These are phyloP conservation scores for Artomyces pyxidatus DNA, from an alignment of 768 basidiomycete genomes.

Conservation along the genomic window DNA sequence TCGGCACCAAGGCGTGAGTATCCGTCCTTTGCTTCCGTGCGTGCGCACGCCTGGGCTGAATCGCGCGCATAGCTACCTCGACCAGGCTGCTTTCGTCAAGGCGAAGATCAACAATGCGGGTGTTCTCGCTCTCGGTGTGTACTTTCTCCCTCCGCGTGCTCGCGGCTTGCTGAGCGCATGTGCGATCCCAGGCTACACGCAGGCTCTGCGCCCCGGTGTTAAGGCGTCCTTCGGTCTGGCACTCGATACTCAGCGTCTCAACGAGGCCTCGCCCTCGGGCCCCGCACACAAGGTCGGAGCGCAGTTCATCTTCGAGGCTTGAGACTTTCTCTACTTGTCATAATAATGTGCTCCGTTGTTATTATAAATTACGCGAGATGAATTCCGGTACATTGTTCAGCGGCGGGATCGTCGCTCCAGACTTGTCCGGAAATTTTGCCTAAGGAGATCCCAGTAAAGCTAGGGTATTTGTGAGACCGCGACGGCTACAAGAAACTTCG, in stretches of 20 bases:
- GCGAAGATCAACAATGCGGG: constrained; percentile 98
- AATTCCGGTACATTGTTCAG: too few relatives aligned
- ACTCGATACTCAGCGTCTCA: constrained; percentile 88
- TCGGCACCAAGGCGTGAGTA: constrained; percentile 89
- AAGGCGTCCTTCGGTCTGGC: constrained; percentile 91
- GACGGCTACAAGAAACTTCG: too few relatives aligned
- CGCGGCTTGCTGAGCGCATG: constrained; percentile 11
- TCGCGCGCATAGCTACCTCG: constrained; percentile 51
- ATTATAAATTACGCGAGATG: too few relatives aligned
- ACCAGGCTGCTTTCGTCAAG: constrained; percentile 88
- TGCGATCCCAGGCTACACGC: constrained; percentile 64
- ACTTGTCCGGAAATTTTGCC: too few relatives aligned
- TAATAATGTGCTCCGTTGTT: too few relatives aligned
- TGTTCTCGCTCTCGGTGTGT: constrained; percentile 73
- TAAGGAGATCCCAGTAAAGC: too few relatives aligned
- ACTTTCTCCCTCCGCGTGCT: not conserved
- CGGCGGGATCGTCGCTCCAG: too few relatives aligned
- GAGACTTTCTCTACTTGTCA: too few relatives aligned
- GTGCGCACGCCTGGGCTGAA: not conserved
- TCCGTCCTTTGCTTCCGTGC: not conserved
- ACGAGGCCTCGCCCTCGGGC: constrained; percentile 51
- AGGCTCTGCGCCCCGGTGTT: constrained; percentile 88
- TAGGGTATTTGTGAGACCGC: too few relatives aligned
- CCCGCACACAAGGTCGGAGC: constrained; percentile 60
- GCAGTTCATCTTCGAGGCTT: constrained; percentile 16